phyloP scores from a whole-genome alignment of 768 basidiomycete genomes.

The Leccinum fibrillosum region DNA sequence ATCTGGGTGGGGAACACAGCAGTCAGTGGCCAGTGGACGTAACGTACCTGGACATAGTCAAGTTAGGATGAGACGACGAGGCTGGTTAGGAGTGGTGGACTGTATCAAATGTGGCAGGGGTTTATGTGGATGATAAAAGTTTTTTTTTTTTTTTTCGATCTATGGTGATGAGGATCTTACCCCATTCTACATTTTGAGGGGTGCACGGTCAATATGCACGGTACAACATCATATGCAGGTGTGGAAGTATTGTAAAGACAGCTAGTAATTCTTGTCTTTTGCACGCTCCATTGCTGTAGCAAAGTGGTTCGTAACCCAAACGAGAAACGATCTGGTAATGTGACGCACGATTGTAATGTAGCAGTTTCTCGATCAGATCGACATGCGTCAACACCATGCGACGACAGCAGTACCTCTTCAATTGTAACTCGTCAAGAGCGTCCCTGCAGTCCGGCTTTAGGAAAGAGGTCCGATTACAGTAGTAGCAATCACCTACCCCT shows the following conservation, averaged over 20 bases:
- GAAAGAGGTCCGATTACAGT: not conserved
- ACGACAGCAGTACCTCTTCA: constrained; percentile 94
- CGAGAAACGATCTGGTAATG: constrained; percentile 27
- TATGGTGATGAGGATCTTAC: not conserved
- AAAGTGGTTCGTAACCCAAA: not conserved
- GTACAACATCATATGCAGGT: not conserved
- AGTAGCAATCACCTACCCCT: constrained; percentile 62
- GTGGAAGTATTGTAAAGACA: constrained; percentile 1
- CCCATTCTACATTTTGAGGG: not conserved
- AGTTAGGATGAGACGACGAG: not conserved
- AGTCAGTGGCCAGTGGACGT: not conserved
- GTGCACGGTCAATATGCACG: not conserved
- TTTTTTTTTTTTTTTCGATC: not conserved
- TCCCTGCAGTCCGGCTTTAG: constrained; percentile 48
- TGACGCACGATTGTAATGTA: constrained; percentile 86
- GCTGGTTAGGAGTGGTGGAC: not conserved
- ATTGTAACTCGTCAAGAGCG: constrained; percentile 81
- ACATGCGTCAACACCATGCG: constrained; percentile 98
- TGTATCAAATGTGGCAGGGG: not conserved
- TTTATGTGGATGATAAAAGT: not conserved
- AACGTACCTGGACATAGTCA: not conserved
- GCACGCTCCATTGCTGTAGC: constrained; percentile 31
- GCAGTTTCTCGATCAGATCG: constrained; percentile 93
- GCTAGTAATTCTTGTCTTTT: constrained; percentile 27
- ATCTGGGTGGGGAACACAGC: constrained; percentile 4